Conservation (phyloP, 2,329 filamentous ascomycete genomes). For the Penicillium sp. region DNA sequence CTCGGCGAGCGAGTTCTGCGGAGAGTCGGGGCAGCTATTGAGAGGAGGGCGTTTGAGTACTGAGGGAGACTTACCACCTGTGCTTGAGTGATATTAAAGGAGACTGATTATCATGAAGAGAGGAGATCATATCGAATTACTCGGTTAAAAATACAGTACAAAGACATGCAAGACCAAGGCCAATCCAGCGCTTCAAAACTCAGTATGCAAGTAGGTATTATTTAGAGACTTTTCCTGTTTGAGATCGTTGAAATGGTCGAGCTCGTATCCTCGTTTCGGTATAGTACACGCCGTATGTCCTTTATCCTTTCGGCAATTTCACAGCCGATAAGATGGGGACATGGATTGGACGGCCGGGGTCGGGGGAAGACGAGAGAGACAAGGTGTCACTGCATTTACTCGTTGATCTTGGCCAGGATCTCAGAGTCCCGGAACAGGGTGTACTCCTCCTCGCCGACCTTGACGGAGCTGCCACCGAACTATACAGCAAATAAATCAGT, state of each 20-base stretch:
- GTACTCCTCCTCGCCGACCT: slow-evolving; percentile 96
- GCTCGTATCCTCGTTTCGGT: slow-evolving; percentile 30
- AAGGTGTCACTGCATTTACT: slow-evolving; percentile 54
- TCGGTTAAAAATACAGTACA: slow-evolving; percentile 33
- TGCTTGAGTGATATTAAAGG: no score
- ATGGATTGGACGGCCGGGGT: slow-evolving; percentile 12
- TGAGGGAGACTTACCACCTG: background rate
- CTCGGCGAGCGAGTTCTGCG: background rate
- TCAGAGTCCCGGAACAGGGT: slow-evolving; percentile 95
- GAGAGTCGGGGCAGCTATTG: background rate
- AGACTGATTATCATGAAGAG: slow-evolving; percentile 17
- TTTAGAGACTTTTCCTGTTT: slow-evolving; percentile 22
- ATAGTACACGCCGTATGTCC: slow-evolving; percentile 30
- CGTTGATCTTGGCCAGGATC: slow-evolving; percentile 98
- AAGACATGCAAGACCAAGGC: slow-evolving; percentile 31
- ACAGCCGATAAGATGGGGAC: slow-evolving; percentile 10
- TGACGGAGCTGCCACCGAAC: slow-evolving; percentile 92
- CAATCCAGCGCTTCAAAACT: slow-evolving; percentile 28
- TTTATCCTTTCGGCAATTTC: slow-evolving; percentile 10
- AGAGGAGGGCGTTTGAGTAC: background rate
- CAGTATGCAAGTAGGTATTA: slow-evolving; percentile 21
- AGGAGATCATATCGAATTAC: slow-evolving; percentile 32
- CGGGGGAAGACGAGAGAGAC: slow-evolving; percentile 15
- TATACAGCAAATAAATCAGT: slow-evolving; percentile 38
- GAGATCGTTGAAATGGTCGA: slow-evolving; percentile 23